Percentiles rank a stretch among this genome's conserved stretches.
phyloP scores from a whole-genome alignment of 768 basidiomycete species.

The Lactarius akahatsu region DNA sequence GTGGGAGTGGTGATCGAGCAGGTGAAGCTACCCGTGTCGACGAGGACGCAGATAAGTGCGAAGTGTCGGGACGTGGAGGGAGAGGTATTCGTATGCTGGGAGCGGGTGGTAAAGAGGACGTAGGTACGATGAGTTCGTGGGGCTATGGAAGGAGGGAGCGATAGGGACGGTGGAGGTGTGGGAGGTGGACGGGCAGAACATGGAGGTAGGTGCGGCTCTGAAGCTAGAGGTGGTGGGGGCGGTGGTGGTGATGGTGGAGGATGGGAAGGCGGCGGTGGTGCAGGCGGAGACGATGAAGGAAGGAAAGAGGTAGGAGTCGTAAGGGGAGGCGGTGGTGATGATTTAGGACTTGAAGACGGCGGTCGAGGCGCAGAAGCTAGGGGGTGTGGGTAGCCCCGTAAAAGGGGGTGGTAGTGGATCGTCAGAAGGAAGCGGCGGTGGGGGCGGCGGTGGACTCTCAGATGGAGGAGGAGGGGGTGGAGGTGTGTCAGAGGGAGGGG shows the following conservation, averaged over 20 bases:
- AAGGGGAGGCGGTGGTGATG: slow-evolving; percentile 29
- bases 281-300: slow-evolving; percentile 31
- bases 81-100: slow-evolving; percentile 28
- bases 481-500: slow-evolving; percentile 35
- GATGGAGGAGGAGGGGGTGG: slow-evolving; percentile 36
- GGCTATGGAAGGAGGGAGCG: slow-evolving; percentile 26
- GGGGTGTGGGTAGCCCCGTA: slow-evolving; percentile 38
- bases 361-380: slow-evolving; percentile 33
- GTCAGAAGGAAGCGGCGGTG: slow-evolving; percentile 23
- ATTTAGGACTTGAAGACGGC: slow-evolving; percentile 33
- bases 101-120: slow-evolving; percentile 23
- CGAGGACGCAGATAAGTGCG: slow-evolving; percentile 30
- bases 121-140: slow-evolving; percentile 32
- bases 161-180: slow-evolving; percentile 31
- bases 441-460: slow-evolving; percentile 28
- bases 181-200: slow-evolving; percentile 27
- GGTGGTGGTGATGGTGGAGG: slow-evolving; percentile 36
- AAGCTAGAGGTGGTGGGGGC: slow-evolving; percentile 26
- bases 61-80: slow-evolving; percentile 31
- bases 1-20: slow-evolving; percentile 29
- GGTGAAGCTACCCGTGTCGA: slow-evolving; percentile 30
- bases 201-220: slow-evolving; percentile 32
- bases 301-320: slow-evolving; percentile 27
- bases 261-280: slow-evolving; percentile 22
- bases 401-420: slow-evolving; percentile 38